A percentile compares a stretch with the other conserved stretches of the same genome.
These are phyloP conservation scores for Epichloe typhina DNA, from an alignment of 2,329 filamentous ascomycete genomes.

Conservation along the genomic window DNA sequence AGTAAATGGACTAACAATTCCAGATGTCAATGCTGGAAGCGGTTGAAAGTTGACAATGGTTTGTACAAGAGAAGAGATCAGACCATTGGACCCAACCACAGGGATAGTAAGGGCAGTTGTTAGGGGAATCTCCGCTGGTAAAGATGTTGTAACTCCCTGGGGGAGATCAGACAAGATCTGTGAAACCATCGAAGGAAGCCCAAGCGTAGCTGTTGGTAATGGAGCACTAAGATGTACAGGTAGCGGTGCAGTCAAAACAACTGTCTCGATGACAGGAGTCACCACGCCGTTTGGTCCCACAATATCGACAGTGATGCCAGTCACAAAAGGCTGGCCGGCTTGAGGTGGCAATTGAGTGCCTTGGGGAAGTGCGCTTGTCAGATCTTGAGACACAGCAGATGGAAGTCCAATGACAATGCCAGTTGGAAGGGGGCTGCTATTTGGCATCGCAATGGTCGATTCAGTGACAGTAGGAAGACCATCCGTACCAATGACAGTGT, in stretches of 20 bases:
- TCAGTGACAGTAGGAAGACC: conserved; percentile 17
- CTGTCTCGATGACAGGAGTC: conserved; percentile 17
- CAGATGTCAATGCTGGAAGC: conserved; percentile 7
- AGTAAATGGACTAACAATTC: conserved; percentile 7
- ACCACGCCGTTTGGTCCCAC: conserved; percentile 19
- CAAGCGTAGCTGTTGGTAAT: conserved; percentile 8
- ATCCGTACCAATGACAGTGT: conserved; percentile 17
- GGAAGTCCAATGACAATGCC: conserved; percentile 8
- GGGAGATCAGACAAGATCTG: conserved; percentile 9
- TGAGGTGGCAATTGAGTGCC: conserved; percentile 8
- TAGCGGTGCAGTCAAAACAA: conserved; percentile 11
- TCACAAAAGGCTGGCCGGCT: conserved; percentile 12
- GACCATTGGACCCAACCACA: conserved; percentile 19
- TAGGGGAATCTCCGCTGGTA: conserved; percentile 7
- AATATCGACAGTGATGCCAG: conserved; percentile 18
- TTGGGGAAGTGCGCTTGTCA: conserved; percentile 8
- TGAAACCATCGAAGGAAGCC: conserved; percentile 10
- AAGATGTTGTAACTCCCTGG: conserved; percentile 8
- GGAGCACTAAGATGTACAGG: conserved; percentile 2
- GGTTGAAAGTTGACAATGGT: conserved; percentile 18
- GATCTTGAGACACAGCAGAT: conserved; percentile 8
- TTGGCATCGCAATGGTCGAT: conserved; percentile 17
- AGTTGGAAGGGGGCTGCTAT: conserved; percentile 11
- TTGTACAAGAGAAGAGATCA: conserved; percentile 18
- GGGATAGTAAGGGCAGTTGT: conserved; percentile 19